Evolutionary conservation across 2,329 filamentous ascomycete species (phyloP), one percentile per base, ranked within the genome.

Genomic region (Eutypella sp.): DNA sequence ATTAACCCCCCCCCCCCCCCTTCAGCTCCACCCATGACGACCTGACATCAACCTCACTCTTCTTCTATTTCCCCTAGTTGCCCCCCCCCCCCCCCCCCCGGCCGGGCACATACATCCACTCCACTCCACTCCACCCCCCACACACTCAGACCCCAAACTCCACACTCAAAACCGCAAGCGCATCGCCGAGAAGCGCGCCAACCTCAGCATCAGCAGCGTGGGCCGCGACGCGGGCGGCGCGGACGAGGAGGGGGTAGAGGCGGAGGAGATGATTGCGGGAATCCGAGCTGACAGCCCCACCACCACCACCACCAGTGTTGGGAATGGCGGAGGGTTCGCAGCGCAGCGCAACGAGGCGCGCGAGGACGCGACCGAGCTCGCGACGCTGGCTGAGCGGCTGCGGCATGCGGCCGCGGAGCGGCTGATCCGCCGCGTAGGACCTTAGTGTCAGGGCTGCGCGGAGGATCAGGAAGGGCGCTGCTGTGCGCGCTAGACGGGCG

Each of bases 351-450:
- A 87, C 78, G 27, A 96, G 71, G 39, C 79, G 72, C 41, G 71
- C 68, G 16, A 97, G 71, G 20, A 91, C 75, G 58, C 87, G 85
- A 4, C 87, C 62, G 10, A 99, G 69, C 61, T 96, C 93, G 50
- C 79, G 84, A 37, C 88, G 79, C 59, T 96, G 88, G 8, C 82
- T 84, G 5, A 89, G 73, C 1, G 92, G 92, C 62, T 93, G 88
- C 4, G 93, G 93, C 82, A 95, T 93, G 41, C 84, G 79, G 0
- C 93, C 91, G 13, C 93, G 78, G 18, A 99, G 72, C 1, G 92
- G 91, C 61, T 96, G 92, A 64, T 99, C 93, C 4, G 90, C 87
- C 39, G 95, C 84, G 61, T 95, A 97, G 1, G 84, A 76, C 46
- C 89, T 84, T n/a, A 97, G 69, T 0, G 88, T 84, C 15, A 96